Evolutionary conservation across 2,329 filamentous ascomycete genomes (phyloP).

Genomic region (Onygena corvina): DNA sequence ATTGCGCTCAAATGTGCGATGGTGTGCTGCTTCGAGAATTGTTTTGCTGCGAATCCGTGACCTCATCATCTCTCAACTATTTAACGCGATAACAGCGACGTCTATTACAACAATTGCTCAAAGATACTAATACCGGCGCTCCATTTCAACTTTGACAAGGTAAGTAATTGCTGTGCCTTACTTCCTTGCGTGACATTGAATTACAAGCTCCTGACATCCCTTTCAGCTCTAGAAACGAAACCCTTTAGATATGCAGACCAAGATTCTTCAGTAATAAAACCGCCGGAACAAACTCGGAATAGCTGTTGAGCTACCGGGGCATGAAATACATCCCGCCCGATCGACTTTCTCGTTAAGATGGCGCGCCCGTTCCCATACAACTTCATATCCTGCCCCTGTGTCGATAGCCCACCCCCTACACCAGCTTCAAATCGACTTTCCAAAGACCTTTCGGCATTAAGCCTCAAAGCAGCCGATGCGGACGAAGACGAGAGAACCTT

Average conservation of each 20-base stretch:
- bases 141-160: no score
- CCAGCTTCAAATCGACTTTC: conserved; percentile 14
- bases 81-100: no score
- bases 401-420: conserved; percentile 12
- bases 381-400: conserved; percentile 18
- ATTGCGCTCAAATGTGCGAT: background rate
- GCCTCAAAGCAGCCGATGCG: conserved; percentile 29
- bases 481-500: conserved; percentile 70
- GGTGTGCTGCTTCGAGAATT: background rate
- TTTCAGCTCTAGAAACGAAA: background rate
- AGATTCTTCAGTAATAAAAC: no score
- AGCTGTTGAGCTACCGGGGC: background rate
- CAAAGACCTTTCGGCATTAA: conserved; percentile 15
- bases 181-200: no score
- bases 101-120: no score
- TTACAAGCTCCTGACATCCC: background rate
- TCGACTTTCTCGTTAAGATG: conserved; percentile 9
- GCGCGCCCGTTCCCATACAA: conserved; percentile 20
- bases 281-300: background rate
- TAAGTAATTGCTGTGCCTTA: no score
- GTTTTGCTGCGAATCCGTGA: background rate
- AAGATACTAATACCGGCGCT: no score
- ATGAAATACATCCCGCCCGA: background rate
- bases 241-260: no score
- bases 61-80: background rate